A percentile compares a stretch with the other conserved stretches of the same genome.
phyloP scores from a whole-genome alignment of 768 basidiomycete species.

The Xanthoconium purpureum region DNA sequence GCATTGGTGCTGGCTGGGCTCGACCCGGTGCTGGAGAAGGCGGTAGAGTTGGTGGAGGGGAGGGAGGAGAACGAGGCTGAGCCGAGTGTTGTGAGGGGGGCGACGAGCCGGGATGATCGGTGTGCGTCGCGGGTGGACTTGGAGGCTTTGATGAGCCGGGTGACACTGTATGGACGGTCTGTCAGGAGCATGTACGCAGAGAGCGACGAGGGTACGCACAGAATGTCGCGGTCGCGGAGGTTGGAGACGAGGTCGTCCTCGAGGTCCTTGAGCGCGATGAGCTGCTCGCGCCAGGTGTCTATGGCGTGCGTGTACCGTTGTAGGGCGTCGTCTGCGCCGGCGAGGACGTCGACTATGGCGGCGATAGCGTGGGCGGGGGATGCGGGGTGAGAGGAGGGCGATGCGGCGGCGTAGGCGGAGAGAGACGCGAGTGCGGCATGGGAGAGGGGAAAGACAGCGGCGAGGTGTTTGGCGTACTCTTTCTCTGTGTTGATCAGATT shows the following conservation, averaged over 20 bases:
- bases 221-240: constrained; percentile 69
- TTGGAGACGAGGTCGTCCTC: constrained; percentile 74
- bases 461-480: constrained; percentile 62
- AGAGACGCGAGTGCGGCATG: constrained; percentile 62
- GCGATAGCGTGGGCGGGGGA: constrained; percentile 18
- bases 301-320: constrained; percentile 56
- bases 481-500: constrained; percentile 70
- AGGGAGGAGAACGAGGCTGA: constrained; percentile 47
- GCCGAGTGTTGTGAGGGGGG: constrained; percentile 23
- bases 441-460: constrained; percentile 54
- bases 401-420: constrained; percentile 70
- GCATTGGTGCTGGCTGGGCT: constrained; percentile 21
- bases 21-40: neutral
- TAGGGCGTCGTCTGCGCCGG: constrained; percentile 67
- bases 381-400: constrained; percentile 38
- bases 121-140: constrained; percentile 45
- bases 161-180: constrained; percentile 47
- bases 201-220: constrained; percentile 46
- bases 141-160: constrained; percentile 74
- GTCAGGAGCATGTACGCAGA: neutral
- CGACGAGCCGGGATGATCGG: constrained; percentile 30
- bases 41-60: constrained; percentile 30
- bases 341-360: constrained; percentile 55
- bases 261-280: constrained; percentile 56
- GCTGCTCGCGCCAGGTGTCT: constrained; percentile 62